Percentiles rank a stretch among this genome's conserved stretches.
Conservation (phyloP, 192 early-diverging fungal genomes). For the Oehlia diaphana region DNA sequence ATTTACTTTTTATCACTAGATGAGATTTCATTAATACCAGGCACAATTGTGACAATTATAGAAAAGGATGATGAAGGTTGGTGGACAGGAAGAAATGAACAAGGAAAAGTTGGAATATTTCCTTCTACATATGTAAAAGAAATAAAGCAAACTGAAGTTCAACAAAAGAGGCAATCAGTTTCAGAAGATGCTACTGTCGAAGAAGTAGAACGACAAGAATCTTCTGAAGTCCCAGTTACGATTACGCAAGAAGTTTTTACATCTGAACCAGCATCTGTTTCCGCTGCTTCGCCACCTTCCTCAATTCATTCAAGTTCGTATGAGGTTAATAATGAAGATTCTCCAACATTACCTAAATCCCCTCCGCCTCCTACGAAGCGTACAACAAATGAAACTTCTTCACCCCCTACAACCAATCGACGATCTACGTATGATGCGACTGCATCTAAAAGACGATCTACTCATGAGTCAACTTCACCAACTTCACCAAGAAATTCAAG, state of each 20-base stretch:
- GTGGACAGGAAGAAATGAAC: constrained; percentile 57
- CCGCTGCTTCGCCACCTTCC: neutral
- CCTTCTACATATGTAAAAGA: constrained; percentile 57
- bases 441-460: constrained; percentile 1
- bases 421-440: neutral
- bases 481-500: constrained; percentile 8
- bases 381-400: neutral
- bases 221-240: neutral
- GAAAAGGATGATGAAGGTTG: constrained; percentile 54
- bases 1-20: constrained; percentile 33
- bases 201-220: neutral
- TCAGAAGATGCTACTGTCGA: neutral
- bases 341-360: constrained; percentile 15
- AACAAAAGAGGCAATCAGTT: neutral
- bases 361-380: neutral
- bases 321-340: neutral
- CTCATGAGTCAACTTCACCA: neutral
- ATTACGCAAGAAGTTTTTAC: neutral
- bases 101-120: constrained; percentile 53
- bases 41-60: constrained; percentile 45
- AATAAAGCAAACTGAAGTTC: constrained; percentile 36
- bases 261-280: constrained; percentile 16
- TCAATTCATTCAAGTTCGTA: neutral
- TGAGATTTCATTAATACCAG: constrained; percentile 47
- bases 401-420: neutral